phyloP scores from a whole-genome alignment of 2,329 filamentous ascomycete species.

The Pestalotiopsis sp. region DNA sequence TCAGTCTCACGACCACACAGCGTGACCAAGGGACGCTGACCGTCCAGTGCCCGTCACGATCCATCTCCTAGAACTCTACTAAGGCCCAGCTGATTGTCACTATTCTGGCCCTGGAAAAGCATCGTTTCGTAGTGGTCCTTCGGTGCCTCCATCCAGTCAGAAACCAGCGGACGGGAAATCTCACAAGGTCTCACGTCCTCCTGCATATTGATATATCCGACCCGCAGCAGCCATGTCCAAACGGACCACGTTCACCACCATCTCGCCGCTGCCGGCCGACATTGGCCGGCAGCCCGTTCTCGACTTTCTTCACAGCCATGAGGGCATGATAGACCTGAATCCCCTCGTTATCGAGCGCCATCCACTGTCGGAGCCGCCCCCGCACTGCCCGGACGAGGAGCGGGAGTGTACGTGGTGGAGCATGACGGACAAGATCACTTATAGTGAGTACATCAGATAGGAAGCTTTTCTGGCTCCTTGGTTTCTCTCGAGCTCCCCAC shows the following conservation, averaged over 20 bases:
- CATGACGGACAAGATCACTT: conserved; percentile 75
- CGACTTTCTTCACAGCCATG: conserved; percentile 75
- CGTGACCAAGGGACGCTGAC: no score
- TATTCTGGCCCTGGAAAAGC: no score
- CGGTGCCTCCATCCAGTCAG: no score
- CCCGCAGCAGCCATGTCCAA: conserved; percentile 60
- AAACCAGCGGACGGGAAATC: no score
- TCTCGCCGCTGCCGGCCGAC: conserved; percentile 73
- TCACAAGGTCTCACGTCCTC: no score
- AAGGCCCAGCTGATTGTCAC: no score
- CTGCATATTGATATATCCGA: no score
- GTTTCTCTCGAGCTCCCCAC: not conserved
- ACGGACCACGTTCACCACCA: conserved; percentile 72
- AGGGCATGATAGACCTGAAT: conserved; percentile 86
- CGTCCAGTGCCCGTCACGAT: no score
- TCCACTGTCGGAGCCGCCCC: conserved; percentile 63
- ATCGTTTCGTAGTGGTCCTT: no score
- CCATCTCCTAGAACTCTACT: no score
- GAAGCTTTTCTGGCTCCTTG: not conserved
- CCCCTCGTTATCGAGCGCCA: conserved; percentile 76
- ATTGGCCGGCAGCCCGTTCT: conserved; percentile 72
- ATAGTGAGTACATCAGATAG: conserved; percentile 31
- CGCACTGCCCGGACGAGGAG: conserved; percentile 70
- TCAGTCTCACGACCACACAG: no score
- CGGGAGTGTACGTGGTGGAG: conserved; percentile 75